These are phyloP conservation scores for Serendipita sp. DNA, from an alignment of 768 basidiomycete species.

Conservation along the genomic window DNA sequence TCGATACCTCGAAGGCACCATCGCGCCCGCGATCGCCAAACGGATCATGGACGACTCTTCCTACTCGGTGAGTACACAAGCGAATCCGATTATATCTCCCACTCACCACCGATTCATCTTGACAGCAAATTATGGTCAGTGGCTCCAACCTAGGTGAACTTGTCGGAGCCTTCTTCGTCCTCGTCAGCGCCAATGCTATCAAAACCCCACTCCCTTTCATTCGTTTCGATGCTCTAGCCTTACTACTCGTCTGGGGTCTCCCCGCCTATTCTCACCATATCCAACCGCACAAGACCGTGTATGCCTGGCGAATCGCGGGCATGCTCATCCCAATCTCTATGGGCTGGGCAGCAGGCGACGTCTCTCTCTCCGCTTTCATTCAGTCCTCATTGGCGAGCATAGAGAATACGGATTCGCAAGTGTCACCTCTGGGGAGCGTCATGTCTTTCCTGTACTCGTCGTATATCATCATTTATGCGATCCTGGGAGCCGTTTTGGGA, in stretches of 20 bases:
- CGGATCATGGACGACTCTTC: conserved; percentile 15
- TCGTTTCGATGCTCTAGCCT: conserved; percentile 9
- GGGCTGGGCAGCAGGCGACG: conserved; percentile 20
- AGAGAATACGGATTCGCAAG: conserved; percentile 7
- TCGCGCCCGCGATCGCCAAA: conserved; percentile 17
- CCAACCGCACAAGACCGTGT: conserved; percentile 9
- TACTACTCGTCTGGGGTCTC: conserved; percentile 16
- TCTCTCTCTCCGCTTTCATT: conserved; percentile 20
- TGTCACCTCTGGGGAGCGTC: conserved; percentile 18
- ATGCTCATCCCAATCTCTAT: conserved; percentile 16
- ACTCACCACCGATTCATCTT: too few species aligned
- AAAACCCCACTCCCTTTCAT: conserved; percentile 9
- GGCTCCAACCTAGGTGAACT: conserved; percentile 19
- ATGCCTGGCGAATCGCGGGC: conserved; percentile 16
- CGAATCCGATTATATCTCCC: too few species aligned
- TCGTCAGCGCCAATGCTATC: conserved; percentile 14
- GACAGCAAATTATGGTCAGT: conserved; percentile 17
- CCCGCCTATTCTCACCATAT: conserved; percentile 13
- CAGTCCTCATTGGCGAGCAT: conserved; percentile 14
- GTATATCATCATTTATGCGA: conserved; percentile 17
- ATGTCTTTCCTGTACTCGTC: conserved; percentile 18
- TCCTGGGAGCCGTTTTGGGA: conserved; percentile 17
- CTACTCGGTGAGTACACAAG: conserved; percentile 9
- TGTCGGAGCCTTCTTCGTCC: conserved; percentile 14
- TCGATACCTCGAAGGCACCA: conserved; percentile 16